Evolutionary conservation across 768 basidiomycete genomes (phyloP), one percentile per base, ranked within the genome.

Genomic region (Rhizopogon vesiculosus): DNA sequence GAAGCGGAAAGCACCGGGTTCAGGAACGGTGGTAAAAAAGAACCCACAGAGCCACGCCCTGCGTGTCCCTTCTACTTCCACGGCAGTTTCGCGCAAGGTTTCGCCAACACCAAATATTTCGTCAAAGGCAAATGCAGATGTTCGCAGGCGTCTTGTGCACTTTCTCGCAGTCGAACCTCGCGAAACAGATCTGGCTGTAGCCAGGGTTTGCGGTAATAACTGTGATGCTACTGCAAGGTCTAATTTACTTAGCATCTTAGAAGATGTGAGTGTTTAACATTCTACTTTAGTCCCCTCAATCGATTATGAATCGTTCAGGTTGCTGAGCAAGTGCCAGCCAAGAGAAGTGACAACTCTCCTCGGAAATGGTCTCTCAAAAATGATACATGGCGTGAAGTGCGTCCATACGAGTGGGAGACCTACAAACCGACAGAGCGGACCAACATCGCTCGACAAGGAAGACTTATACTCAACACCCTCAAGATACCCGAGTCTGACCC

Each of bases 311-410:
- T 28, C 4, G 5, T 9, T 46, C 56, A 87, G 85, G 66, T 87
- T 16, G 85, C 78, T 4, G 84, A 85, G 55, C 73, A 71, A 38
- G 60, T 52, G 2, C 61, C 69, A 0, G 56, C 67, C 31, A 75
- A 66, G 60, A 76, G 66, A 31, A 70, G 69, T 2, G 66, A 71
- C 55, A 72, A 72, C 19, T 69, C 74, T 7, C 66, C 74, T 2
- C 72, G 73, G 55, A 62, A 60, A 1, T 90, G 85, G 77, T 63
- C 70, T 33, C 79, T 89, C 56, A 86, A 82, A 59, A 69, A 76
- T 22, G 63, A 68, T 18, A 71, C 80, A 3, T 91, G 88, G 87
- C 74, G 74, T 35, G 84, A 90, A 62, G 84, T 89, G 25, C 82
- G 86, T 6, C 89, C 89, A 0, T 83, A 76, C 55, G 85, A 83